A percentile compares a stretch with the other conserved stretches of the same genome.
Conservation (phyloP, 2,329 filamentous ascomycete genomes). For the Colletotrichum filicis region DNA sequence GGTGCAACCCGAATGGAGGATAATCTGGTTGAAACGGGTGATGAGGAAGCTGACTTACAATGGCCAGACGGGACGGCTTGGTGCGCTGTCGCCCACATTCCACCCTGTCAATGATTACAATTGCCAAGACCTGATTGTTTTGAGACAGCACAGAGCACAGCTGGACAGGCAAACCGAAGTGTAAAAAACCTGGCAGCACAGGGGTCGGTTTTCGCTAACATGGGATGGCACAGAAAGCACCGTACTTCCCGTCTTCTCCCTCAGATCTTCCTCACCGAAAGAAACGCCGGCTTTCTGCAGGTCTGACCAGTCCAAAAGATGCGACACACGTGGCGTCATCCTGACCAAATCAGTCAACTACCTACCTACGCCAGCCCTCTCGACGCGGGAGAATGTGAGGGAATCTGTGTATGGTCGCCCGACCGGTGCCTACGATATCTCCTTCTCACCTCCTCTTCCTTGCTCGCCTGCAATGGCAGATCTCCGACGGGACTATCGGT, state of each 20-base stretch:
- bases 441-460: background rate
- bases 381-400: background rate
- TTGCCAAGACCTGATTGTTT: background rate
- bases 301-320: slow-evolving; percentile 7
- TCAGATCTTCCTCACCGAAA: slow-evolving; percentile 2
- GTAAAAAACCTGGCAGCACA: slow-evolving; percentile 14
- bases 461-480: background rate
- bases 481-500: background rate
- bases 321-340: slow-evolving; percentile 32
- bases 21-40: slow-evolving; percentile 1
- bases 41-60: slow-evolving; percentile 7
- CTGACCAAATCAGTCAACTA: background rate
- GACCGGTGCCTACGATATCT: background rate
- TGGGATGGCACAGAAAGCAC: slow-evolving; percentile 20
- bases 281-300: slow-evolving; percentile 15
- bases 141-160: background rate
- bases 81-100: background rate
- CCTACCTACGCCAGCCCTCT: background rate
- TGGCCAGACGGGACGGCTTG: background rate
- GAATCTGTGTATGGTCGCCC: background rate
- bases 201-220: slow-evolving; percentile 4
- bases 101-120: background rate
- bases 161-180: background rate
- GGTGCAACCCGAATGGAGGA: background rate
- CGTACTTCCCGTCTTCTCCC: background rate